Base-by-base conservation (phyloP, 2,329 filamentous ascomycete genomes). In the Fusarium humuli region DNA sequence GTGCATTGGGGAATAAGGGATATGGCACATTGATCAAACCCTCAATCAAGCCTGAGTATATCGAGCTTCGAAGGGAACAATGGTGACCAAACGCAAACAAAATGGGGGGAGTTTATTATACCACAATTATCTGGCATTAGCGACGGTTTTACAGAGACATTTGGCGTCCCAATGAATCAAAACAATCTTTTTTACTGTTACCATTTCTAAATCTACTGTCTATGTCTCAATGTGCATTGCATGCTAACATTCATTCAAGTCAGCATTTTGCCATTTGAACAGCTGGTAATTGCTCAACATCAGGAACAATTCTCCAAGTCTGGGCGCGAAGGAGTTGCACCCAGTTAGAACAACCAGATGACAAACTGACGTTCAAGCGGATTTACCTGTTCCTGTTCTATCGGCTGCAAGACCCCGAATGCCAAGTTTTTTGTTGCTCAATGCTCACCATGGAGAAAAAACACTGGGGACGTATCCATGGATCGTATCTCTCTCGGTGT, bases 91-190 rank as follows among this genome's bases (percentile, higher is more conserved):
- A 46, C 18, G 37, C 47, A 41, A 57, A 41, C 29, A 53, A 64
- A 60, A 70, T 32, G 57, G 69, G 59, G 50, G 56, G 58, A 63
- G 50, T 64, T 61, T 60, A 59, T 68, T 67, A 67, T 72, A 71
- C 49, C 54, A 70, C 59, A 41, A 63, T 61, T 47, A 70, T 73
- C 27, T 60, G 61, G 67, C 62, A 72, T 75, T 73, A 75, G 73
- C 73, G 73, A 75, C 58, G 62, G 69, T 58, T 66, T 66, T 61
- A 56, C 45, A 20, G 61, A 56, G 67, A 55, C 62, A 61, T 57
- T 59, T 63, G 61, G 69, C 49, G 64, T 65, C 69, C 64, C 61
- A 23, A 73, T 65, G 61, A 75, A 75, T 75, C 61, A 63, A 70
- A 53, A 62, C 69, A 59, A 50, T 40, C 11, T 55, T 61, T 44